phyloP scores from a whole-genome alignment of 176 grass and related monocot genomes.

The Eremochloa ophiuroides region DNA sequence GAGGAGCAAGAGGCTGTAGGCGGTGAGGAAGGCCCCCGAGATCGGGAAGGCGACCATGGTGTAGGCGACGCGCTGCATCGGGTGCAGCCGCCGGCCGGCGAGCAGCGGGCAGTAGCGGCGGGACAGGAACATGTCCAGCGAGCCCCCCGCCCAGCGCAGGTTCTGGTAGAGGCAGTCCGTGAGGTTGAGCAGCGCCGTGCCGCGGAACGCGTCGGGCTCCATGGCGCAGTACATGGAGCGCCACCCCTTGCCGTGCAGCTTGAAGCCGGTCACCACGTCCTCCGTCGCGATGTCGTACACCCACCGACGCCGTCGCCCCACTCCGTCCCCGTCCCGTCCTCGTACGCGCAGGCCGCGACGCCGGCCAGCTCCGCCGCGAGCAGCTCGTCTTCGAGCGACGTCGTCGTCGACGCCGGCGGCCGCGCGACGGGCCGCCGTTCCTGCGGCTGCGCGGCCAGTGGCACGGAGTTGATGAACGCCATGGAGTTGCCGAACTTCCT shows the following conservation, averaged over 20 bases:
- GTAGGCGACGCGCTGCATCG: too few species aligned
- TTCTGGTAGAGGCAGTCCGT: slow-evolving; percentile 16
- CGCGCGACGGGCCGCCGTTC: too few species aligned
- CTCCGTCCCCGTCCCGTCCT: neutral
- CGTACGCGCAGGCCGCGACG: neutral
- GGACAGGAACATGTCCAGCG: slow-evolving; percentile 23
- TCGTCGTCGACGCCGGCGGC: too few species aligned
- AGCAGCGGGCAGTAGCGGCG: neutral
- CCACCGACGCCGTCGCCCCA: neutral
- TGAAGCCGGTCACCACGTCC: slow-evolving; percentile 26
- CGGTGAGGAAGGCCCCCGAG: too few species aligned
- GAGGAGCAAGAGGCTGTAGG: too few species aligned
- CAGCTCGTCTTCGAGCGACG: neutral
- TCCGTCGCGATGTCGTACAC: slow-evolving; percentile 17
- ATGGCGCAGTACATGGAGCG: slow-evolving; percentile 15
- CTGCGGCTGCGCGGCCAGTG: neutral
- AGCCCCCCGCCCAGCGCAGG: neutral
- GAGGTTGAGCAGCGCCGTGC: slow-evolving; percentile 25
- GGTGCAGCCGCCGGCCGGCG: too few species aligned
- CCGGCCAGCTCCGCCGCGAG: neutral
- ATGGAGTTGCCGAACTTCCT: neutral
- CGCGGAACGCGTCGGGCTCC: slow-evolving; percentile 21
- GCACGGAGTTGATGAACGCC: neutral
- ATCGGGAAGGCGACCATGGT: too few species aligned
- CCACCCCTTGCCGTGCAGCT: slow-evolving; percentile 3